Evolutionary conservation across 2,329 filamentous ascomycete species (phyloP), one percentile per base, ranked within the genome.

Genomic region (Capronia coronata): DNA sequence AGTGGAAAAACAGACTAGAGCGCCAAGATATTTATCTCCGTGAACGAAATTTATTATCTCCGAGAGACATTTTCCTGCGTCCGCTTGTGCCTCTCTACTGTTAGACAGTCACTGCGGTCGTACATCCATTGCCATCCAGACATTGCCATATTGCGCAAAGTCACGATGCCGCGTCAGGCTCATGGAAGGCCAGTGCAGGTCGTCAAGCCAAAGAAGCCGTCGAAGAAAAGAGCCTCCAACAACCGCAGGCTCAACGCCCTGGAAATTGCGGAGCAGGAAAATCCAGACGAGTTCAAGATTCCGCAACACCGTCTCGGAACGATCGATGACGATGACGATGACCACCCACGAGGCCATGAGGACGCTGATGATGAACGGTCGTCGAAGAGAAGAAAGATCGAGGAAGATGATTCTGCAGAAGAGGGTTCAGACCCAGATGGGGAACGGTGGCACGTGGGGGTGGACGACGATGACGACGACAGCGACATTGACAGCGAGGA

Each of bases 351-450:
- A 52, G 59, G 19, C 13, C 45, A 48, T 63, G 34, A 62, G 55
- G 50, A 56, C 23, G 62, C 60, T 4, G 75, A 77, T 4, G 75
- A 77, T 19, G 56, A 57, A 21, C 46, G 55, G 16, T 56, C 57
- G 8, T 62, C 63, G 32, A 70, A 67, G 49, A 67, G 68, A 14
- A 48, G 57, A 40, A 61, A 58, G 43, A 43, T 57, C 32, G 45
- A 45, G 40, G 55, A 61, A 19, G 67, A 63, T 19, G 64, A 67
- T n/a, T 67, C 70, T 23, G 66, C 68, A 4, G 71, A 73, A 1
- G 70, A 73, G 56, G 87, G 86, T 8, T 90, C 84, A 59, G 90
- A 95, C 63, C 87, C 84, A 53, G 86, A 90, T 53, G 89, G 88
- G 18, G 86, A 94, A 61, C 82, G 86, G 62, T 95, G 88, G 88